phyloP scores from a whole-genome alignment of 1,139 yeast genomes.

The Magnusiomyces paraingens region DNA sequence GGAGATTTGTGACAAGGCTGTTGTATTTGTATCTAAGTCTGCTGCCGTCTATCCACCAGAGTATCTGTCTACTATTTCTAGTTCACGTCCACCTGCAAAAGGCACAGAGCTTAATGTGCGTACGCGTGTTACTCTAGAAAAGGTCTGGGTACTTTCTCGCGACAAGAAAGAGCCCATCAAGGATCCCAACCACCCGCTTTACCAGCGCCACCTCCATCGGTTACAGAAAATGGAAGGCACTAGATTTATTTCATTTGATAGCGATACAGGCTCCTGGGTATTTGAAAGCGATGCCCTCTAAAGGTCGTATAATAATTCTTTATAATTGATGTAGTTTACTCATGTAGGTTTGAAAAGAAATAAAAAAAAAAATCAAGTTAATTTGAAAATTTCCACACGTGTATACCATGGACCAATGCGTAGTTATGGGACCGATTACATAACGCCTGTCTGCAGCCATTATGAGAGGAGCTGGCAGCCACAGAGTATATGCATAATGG shows the following conservation, averaged over 20 bases:
- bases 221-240: constrained; percentile 56
- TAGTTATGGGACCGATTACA: too few species aligned
- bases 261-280: constrained; percentile 75
- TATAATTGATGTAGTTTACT: too few species aligned
- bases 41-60: constrained; percentile 66
- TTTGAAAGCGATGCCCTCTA: constrained; percentile 45
- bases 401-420: too few species aligned
- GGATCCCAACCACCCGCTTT: constrained; percentile 70
- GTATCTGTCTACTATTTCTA: constrained; percentile 13
- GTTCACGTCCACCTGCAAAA: constrained; percentile 47
- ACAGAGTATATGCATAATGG: too few species aligned
- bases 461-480: too few species aligned
- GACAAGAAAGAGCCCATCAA: constrained; percentile 68
- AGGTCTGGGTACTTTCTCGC: constrained; percentile 70
- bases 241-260: constrained; percentile 68
- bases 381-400: too few species aligned
- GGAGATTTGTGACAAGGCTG: constrained; percentile 57
- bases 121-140: constrained; percentile 64
- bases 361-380: too few species aligned
- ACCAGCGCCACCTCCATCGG: constrained; percentile 60
- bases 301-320: too few species aligned
- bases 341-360: too few species aligned
- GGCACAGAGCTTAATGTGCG: constrained; percentile 85
- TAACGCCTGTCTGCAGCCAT: too few species aligned
- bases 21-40: constrained; percentile 53